These are phyloP conservation scores for Catharanthus roseus DNA, from an alignment of 257 asterid genomes.

Conservation along the genomic window DNA sequence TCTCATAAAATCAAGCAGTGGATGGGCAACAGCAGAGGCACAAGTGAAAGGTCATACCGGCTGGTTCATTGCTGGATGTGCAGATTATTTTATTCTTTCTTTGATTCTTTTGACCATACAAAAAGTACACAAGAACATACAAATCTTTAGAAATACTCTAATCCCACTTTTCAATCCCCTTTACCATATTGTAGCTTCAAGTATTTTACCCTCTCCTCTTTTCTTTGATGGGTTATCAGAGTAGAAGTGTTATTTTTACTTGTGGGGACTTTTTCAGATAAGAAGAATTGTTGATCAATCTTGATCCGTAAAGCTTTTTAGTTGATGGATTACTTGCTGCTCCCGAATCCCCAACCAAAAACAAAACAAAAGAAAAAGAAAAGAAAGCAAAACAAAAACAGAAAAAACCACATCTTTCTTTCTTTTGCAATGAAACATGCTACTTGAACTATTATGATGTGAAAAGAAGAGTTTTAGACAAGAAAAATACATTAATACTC, in stretches of 20 bases:
- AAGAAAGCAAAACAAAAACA: too few relatives aligned
- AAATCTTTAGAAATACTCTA: background rate
- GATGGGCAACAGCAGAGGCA: background rate
- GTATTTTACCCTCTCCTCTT: background rate
- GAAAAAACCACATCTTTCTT: background rate
- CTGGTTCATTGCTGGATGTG: background rate
- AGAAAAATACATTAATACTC: too few relatives aligned
- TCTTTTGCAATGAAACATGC: background rate
- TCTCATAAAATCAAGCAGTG: constrained; percentile 27
- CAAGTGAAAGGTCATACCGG: background rate
- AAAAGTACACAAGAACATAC: background rate
- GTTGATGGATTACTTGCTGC: too few relatives aligned
- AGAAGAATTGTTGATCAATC: too few relatives aligned
- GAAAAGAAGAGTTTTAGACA: too few relatives aligned
- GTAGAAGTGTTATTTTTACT: too few relatives aligned
- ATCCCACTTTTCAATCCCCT: background rate
- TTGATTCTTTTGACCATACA: constrained; percentile 7
- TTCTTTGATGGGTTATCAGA: too few relatives aligned
- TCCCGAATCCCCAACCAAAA: too few relatives aligned
- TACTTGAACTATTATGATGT: background rate
- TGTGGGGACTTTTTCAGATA: too few relatives aligned
- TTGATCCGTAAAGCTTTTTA: too few relatives aligned
- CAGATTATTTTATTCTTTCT: background rate
- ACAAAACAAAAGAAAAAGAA: too few relatives aligned
- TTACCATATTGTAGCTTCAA: background rate